These are phyloP conservation scores for Penicillium flavigenum DNA, from an alignment of 495 filamentous ascomycete species.

Conservation along the genomic window DNA sequence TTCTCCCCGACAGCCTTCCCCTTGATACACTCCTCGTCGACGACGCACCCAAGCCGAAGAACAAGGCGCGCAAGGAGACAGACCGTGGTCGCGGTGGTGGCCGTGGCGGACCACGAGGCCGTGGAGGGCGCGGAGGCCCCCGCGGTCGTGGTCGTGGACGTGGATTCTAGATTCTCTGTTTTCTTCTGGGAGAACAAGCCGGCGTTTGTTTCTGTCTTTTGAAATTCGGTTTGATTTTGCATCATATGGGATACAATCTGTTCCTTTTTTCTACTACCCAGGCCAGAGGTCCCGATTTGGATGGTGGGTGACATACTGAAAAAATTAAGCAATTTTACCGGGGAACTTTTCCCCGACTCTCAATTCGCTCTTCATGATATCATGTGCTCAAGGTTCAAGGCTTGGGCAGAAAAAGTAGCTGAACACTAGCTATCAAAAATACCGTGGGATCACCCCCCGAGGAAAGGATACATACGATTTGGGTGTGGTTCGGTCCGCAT, in stretches of 20 bases:
- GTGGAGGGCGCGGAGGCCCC: slow-evolving; percentile 59
- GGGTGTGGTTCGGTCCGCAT: neutral
- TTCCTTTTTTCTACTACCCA: slow-evolving; percentile 17
- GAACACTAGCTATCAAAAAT: neutral
- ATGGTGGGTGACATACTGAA: slow-evolving; percentile 17
- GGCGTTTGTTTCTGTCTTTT: slow-evolving; percentile 33
- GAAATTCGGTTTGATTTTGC: slow-evolving; percentile 26
- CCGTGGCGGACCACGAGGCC: slow-evolving; percentile 55
- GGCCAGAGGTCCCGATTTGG: slow-evolving; percentile 22
- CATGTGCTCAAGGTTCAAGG: neutral
- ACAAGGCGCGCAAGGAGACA: slow-evolving; percentile 95
- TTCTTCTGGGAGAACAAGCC: slow-evolving; percentile 22
- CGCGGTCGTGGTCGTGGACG: slow-evolving; percentile 61
- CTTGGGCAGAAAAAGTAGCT: neutral
- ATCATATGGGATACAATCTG: slow-evolving; percentile 26
- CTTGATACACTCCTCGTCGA: slow-evolving; percentile 94
- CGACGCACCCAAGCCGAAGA: slow-evolving; percentile 96
- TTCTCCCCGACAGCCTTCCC: slow-evolving; percentile 90
- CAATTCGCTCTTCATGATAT: neutral
- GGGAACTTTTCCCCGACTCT: neutral
- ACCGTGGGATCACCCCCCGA: neutral
- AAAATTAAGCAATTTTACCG: slow-evolving; percentile 14
- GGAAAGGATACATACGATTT: neutral
- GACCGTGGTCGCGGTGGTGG: slow-evolving; percentile 65
- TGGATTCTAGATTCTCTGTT: slow-evolving; percentile 46